phyloP scores from a whole-genome alignment of 2,329 filamentous ascomycete species.

The Orbilia brochopaga region DNA sequence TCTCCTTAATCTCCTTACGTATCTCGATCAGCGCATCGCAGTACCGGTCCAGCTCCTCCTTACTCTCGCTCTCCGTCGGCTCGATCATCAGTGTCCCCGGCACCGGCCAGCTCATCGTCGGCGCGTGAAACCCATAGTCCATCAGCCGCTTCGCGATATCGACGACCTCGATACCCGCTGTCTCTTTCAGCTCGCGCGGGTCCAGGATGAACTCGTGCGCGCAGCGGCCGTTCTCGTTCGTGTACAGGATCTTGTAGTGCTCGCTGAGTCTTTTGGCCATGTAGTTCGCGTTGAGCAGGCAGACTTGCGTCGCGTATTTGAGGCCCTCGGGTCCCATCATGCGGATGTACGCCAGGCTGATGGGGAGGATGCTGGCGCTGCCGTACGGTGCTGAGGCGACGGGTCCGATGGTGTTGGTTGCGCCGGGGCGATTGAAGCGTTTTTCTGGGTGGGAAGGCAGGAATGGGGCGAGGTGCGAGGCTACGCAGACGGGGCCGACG shows the following conservation, averaged over 20 bases:
- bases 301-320: slow-evolving; percentile 87
- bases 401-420: slow-evolving; percentile 65
- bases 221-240: slow-evolving; percentile 83
- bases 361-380: slow-evolving; percentile 88
- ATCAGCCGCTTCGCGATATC: slow-evolving; percentile 96
- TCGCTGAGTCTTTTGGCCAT: slow-evolving; percentile 84
- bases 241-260: slow-evolving; percentile 92
- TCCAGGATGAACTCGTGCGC: slow-evolving; percentile 98
- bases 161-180: slow-evolving; percentile 83
- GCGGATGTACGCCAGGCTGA: slow-evolving; percentile 93
- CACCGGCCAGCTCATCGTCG: slow-evolving; percentile 96
- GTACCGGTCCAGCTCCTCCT: slow-evolving; percentile 91
- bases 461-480: slow-evolving; percentile 76
- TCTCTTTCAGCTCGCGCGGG: slow-evolving; percentile 80
- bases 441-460: slow-evolving; percentile 72
- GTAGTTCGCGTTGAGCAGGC: slow-evolving; percentile 96
- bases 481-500: slow-evolving; percentile 91
- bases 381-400: slow-evolving; percentile 85
- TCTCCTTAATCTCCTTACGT: slow-evolving; percentile 78
- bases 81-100: slow-evolving; percentile 97
- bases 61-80: slow-evolving; percentile 90
- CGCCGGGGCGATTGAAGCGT: slow-evolving; percentile 65
- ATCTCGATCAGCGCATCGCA: slow-evolving; percentile 88
- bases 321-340: slow-evolving; percentile 88
- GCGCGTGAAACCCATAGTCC: slow-evolving; percentile 96